phyloP scores from a whole-genome alignment of 179 eudicot species.

The Sideroxylon spinosum region DNA sequence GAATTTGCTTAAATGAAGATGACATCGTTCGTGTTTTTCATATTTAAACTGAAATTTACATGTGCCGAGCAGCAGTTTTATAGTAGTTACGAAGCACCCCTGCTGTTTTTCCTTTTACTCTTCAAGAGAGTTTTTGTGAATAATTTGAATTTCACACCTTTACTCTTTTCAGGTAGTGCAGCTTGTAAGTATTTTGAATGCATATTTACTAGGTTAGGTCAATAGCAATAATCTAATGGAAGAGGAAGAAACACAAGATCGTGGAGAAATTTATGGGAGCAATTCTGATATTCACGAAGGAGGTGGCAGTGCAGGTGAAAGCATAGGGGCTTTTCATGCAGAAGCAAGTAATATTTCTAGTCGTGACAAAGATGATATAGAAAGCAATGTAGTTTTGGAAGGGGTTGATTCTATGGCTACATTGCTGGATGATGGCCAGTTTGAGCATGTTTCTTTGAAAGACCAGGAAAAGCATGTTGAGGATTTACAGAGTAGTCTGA shows the following conservation, averaged over 20 bases:
- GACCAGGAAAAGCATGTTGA: slow-evolving; percentile 23
- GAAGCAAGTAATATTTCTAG: slow-evolving; percentile 20
- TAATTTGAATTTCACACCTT: not conserved
- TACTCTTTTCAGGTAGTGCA: slow-evolving; percentile 23
- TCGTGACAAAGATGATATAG: slow-evolving; percentile 23
- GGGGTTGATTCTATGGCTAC: slow-evolving; percentile 25
- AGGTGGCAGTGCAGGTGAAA: slow-evolving; percentile 29
- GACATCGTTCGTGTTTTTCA: too few relatives aligned
- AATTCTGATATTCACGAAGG: slow-evolving; percentile 28
- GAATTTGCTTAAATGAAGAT: too few relatives aligned
- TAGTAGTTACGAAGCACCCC: too few relatives aligned
- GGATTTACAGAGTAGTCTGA: slow-evolving; percentile 13
- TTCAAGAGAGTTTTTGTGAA: not conserved
- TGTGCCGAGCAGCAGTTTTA: not conserved
- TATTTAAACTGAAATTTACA: too few relatives aligned
- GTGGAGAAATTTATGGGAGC: slow-evolving; percentile 28
- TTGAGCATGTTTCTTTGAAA: slow-evolving; percentile 72
- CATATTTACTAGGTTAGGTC: slow-evolving; percentile 17
- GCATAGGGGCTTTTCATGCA: slow-evolving; percentile 23
- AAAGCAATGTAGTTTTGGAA: slow-evolving; percentile 21
- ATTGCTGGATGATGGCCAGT: slow-evolving; percentile 48
- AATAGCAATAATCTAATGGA: slow-evolving; percentile 30
- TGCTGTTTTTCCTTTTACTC: not conserved
- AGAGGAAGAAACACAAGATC: slow-evolving; percentile 47
- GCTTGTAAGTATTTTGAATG: slow-evolving; percentile 15